These are phyloP conservation scores for Polytrichum formosum DNA, from an alignment of 225 moss, liverwort and hornwort species.

Conservation along the genomic window DNA sequence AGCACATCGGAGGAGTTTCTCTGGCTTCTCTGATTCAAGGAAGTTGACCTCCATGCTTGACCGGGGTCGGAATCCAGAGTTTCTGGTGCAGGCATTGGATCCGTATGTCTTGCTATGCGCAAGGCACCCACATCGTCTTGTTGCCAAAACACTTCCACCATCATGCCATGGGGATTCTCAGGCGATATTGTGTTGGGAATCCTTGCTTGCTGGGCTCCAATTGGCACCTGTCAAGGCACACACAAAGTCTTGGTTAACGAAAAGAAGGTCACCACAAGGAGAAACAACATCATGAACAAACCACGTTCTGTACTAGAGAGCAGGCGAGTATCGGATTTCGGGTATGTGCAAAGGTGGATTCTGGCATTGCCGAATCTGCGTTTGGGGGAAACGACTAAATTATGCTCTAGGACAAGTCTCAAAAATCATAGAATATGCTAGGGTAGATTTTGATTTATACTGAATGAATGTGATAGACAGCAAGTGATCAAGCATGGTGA, in stretches of 20 bases:
- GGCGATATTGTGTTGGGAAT: slow-evolving; percentile 71
- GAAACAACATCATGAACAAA: neutral
- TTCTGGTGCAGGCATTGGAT: slow-evolving; percentile 45
- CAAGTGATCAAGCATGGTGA: neutral
- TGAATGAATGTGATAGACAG: neutral
- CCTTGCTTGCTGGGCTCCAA: slow-evolving; percentile 69
- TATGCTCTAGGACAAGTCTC: no score
- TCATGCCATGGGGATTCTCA: slow-evolving; percentile 72
- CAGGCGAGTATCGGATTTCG: no score
- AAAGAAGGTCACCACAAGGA: no score
- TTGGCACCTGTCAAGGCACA: slow-evolving; percentile 59
- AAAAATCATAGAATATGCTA: no score
- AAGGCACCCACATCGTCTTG: slow-evolving; percentile 88
- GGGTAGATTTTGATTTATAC: no score
- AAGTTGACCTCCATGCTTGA: slow-evolving; percentile 41
- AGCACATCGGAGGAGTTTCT: slow-evolving; percentile 19
- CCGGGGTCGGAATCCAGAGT: slow-evolving; percentile 50
- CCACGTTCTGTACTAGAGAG: neutral
- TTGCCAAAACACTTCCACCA: slow-evolving; percentile 96
- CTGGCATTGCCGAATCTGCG: no score
- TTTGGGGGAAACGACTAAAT: no score
- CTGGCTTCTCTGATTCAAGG: slow-evolving; percentile 26
- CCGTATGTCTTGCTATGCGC: slow-evolving; percentile 73
- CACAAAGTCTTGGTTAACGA: neutral
- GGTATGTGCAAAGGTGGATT: no score